phyloP scores from a whole-genome alignment of 352 stramenopile species.

The Phytopythium chamaehyphon region DNA sequence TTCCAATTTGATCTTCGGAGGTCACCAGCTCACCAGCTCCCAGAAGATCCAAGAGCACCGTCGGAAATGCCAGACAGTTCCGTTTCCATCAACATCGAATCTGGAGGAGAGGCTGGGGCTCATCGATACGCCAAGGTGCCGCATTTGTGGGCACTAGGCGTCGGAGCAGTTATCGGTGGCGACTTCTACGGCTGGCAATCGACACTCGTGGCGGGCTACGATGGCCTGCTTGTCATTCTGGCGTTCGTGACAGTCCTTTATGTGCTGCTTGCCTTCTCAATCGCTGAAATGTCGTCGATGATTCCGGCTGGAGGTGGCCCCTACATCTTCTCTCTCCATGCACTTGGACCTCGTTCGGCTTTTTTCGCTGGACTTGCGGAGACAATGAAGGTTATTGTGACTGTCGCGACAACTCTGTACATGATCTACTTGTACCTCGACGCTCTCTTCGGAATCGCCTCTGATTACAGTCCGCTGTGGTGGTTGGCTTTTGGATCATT shows the following conservation, averaged over 20 bases:
- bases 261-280: constrained; percentile 63
- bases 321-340: constrained; percentile 65
- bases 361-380: constrained; percentile 69
- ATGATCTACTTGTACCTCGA: constrained; percentile 61
- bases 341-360: constrained; percentile 38
- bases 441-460: constrained; percentile 36
- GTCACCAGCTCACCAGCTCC: no score
- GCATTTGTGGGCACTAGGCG: constrained; percentile 63
- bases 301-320: constrained; percentile 57
- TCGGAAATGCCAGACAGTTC: neutral
- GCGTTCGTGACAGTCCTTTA: constrained; percentile 63
- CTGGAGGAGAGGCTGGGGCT: neutral
- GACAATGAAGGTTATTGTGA: constrained; percentile 56
- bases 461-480: constrained; percentile 41
- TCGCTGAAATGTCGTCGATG: constrained; percentile 61
- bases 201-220: constrained; percentile 56
- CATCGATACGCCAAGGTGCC: constrained; percentile 58
- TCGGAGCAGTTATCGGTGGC: constrained; percentile 62
- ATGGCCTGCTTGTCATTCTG: constrained; percentile 56
- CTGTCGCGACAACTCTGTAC: constrained; percentile 38
- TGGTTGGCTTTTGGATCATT: constrained; percentile 50
- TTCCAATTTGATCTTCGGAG: no score
- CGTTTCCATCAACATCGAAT: constrained; percentile 1
- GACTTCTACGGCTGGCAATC: constrained; percentile 77
- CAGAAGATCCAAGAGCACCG: no score